These are phyloP conservation scores for Camellia granthamiana DNA, from an alignment of 148 eudicot species.

Conservation along the genomic window DNA sequence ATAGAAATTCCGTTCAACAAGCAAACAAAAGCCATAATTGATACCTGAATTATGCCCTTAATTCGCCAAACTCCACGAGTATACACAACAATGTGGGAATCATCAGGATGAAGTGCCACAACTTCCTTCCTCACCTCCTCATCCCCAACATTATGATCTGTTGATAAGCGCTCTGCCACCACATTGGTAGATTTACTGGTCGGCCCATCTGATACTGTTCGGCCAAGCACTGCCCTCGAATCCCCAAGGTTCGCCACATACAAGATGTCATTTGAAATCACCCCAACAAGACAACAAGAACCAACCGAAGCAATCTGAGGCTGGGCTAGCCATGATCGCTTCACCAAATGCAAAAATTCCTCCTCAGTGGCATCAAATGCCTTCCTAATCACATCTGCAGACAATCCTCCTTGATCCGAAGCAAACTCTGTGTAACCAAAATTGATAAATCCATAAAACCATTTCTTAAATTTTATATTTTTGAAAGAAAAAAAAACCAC, in stretches of 20 bases:
- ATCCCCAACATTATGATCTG: not conserved
- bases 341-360: not conserved
- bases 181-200: not conserved
- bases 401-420: not conserved
- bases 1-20: not conserved
- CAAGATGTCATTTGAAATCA: not conserved
- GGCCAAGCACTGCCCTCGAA: not conserved
- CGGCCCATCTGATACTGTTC: not conserved
- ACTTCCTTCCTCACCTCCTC: not conserved
- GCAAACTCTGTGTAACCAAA: not conserved
- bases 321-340: not conserved
- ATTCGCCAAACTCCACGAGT: conserved; percentile 2
- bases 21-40: not conserved
- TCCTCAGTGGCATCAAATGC: not conserved
- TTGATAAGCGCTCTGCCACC: not conserved
- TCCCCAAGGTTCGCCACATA: not conserved
- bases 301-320: conserved; percentile 1
- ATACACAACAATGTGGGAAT: not conserved
- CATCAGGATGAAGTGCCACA: not conserved
- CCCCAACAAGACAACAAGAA: not conserved
- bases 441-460: not conserved
- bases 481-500: too few species aligned
- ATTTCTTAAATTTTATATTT: too few species aligned
- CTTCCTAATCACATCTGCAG: not conserved
- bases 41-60: conserved; percentile 4